Percentiles rank a stretch among this genome's conserved stretches.
These are phyloP conservation scores for Didymella pomorum DNA, from an alignment of 2,329 filamentous ascomycete genomes.

Conservation along the genomic window DNA sequence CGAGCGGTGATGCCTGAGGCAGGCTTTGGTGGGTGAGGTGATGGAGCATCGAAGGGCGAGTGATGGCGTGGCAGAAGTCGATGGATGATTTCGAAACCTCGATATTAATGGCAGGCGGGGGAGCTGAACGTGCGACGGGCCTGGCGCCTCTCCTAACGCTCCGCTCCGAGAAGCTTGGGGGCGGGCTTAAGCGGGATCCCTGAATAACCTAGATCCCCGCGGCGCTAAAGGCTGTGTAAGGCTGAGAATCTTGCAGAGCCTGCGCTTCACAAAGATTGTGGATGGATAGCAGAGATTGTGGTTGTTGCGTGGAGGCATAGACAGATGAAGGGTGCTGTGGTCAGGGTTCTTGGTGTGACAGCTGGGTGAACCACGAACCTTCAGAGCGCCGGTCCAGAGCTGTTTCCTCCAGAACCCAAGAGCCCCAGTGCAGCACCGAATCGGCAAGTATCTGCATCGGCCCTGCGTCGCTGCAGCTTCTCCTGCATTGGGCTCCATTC, in stretches of 20 bases:
- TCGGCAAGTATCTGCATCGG: slow-evolving; percentile 9
- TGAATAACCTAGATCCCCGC: slow-evolving; percentile 22
- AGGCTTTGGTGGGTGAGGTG: slow-evolving; percentile 39
- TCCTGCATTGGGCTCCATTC: slow-evolving; percentile 13
- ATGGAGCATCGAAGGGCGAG: slow-evolving; percentile 45
- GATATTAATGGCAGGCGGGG: slow-evolving; percentile 25
- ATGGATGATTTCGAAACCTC: slow-evolving; percentile 27
- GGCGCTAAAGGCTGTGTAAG: slow-evolving; percentile 15
- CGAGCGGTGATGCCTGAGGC: slow-evolving; percentile 35
- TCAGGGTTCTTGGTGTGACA: slow-evolving; percentile 7
- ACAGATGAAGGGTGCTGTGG: neutral
- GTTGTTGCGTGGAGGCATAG: neutral
- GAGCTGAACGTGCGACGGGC: slow-evolving; percentile 20
- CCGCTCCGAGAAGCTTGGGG: slow-evolving; percentile 22
- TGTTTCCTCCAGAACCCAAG: slow-evolving; percentile 5
- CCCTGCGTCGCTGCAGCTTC: slow-evolving; percentile 16
- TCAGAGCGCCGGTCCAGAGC: slow-evolving; percentile 3
- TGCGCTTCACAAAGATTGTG: neutral
- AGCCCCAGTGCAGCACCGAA: slow-evolving; percentile 8
- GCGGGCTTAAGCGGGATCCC: slow-evolving; percentile 10
- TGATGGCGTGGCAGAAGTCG: slow-evolving; percentile 21
- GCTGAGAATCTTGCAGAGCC: slow-evolving; percentile 1
- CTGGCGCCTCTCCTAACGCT: neutral
- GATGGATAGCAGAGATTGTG: neutral
- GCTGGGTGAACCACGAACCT: neutral